Conservation (phyloP, 1,139 yeast species). For the Debaryomycetaceae sp. region DNA sequence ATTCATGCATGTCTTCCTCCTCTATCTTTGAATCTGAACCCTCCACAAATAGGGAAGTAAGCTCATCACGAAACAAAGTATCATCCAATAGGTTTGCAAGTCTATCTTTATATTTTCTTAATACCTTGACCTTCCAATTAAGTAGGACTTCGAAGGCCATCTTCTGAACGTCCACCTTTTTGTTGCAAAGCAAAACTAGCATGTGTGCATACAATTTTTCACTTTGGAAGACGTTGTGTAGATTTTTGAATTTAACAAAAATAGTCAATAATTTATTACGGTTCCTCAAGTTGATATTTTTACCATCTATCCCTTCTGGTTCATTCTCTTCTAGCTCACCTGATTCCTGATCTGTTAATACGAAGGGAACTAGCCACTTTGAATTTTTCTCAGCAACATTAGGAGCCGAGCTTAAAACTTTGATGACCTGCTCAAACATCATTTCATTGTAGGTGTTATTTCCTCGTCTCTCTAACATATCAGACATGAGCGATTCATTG, state of each 20-base stretch:
- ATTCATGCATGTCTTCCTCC: conserved; percentile 49
- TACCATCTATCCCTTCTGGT: conserved; percentile 4
- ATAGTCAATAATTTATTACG: conserved; percentile 58
- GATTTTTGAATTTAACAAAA: conserved; percentile 62
- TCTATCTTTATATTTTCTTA: conserved; percentile 70
- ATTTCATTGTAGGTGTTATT: conserved; percentile 31
- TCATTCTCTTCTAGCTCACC: conserved; percentile 21
- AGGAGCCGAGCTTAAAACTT: conserved; percentile 54
- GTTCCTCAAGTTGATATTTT: conserved; percentile 60
- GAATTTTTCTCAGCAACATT: conserved; percentile 64
- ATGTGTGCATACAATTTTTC: conserved; percentile 53
- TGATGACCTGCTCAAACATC: conserved; percentile 46
- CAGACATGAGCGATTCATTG: conserved; percentile 29
- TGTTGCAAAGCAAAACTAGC: conserved; percentile 59
- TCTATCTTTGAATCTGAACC: conserved; percentile 58
- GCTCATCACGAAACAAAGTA: conserved; percentile 79
- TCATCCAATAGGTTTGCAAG: conserved; percentile 77
- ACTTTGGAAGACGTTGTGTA: conserved; percentile 51
- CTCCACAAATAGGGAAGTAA: conserved; percentile 54
- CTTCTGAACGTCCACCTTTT: conserved; percentile 61
- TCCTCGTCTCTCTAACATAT: conserved; percentile 31
- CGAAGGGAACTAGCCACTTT: conserved; percentile 51
- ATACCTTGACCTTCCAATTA: conserved; percentile 55
- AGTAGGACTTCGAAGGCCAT: conserved; percentile 71
- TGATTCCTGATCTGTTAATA: conserved; percentile 26